These are phyloP conservation scores for Ogataea allantospora DNA, from an alignment of 805 yeast species.

Conservation along the genomic window DNA sequence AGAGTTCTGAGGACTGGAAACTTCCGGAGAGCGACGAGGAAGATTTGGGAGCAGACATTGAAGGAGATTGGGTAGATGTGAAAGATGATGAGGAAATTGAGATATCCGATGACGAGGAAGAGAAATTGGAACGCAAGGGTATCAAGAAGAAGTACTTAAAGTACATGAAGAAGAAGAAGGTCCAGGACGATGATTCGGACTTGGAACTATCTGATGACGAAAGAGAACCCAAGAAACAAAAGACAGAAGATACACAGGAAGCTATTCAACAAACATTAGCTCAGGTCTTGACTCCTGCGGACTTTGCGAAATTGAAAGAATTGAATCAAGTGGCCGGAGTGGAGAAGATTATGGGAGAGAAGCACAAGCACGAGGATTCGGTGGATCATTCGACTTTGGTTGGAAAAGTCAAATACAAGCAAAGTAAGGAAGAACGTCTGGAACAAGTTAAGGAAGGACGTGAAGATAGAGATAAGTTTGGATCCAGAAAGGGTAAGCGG, in stretches of 20 bases:
- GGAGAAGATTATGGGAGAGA: slow-evolving; percentile 66
- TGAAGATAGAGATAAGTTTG: slow-evolving; percentile 88
- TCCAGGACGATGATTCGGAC: slow-evolving; percentile 43
- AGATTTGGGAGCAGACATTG: slow-evolving; percentile 56
- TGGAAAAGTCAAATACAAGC: slow-evolving; percentile 81
- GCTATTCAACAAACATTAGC: slow-evolving; percentile 54
- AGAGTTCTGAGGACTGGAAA: slow-evolving; percentile 60
- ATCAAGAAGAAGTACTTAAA: slow-evolving; percentile 35
- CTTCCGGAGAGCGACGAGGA: slow-evolving; percentile 58
- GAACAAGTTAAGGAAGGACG: slow-evolving; percentile 87
- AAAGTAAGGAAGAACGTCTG: slow-evolving; percentile 84
- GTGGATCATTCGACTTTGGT: slow-evolving; percentile 77
- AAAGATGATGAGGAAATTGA: slow-evolving; percentile 78
- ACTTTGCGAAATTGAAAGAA: slow-evolving; percentile 92
- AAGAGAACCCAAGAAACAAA: slow-evolving; percentile 33
- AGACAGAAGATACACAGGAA: slow-evolving; percentile 37
- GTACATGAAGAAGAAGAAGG: slow-evolving; percentile 33
- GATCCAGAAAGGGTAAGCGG: slow-evolving; percentile 80
- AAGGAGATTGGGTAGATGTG: slow-evolving; percentile 90
- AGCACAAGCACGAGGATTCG: slow-evolving; percentile 67
- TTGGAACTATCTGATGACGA: slow-evolving; percentile 50
- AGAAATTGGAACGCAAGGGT: slow-evolving; percentile 34
- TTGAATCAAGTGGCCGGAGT: slow-evolving; percentile 82
- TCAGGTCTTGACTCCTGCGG: slow-evolving; percentile 89
- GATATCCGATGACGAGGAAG: slow-evolving; percentile 40